Evolutionary conservation across 805 yeast genomes (phyloP).

Genomic region (Kregervanrija pseudodelftensis): DNA sequence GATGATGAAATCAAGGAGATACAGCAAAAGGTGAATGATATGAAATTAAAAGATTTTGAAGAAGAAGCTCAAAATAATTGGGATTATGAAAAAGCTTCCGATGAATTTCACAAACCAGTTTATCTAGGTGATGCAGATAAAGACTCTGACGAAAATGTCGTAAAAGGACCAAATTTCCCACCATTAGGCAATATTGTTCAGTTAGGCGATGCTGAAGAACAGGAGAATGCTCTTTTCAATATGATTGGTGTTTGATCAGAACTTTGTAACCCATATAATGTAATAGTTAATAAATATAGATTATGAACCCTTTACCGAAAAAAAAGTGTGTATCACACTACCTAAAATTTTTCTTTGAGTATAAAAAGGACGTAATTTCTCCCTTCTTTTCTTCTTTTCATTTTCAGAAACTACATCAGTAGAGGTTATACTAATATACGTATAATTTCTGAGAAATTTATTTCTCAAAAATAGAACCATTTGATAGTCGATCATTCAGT

Average conservation of each 20-base stretch:
- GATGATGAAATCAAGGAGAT: constrained; percentile 31
- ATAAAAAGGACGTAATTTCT: constrained; percentile 6
- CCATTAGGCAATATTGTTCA: constrained; percentile 21
- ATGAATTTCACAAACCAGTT: constrained; percentile 44
- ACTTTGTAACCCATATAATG: background rate
- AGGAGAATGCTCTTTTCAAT: constrained; percentile 23
- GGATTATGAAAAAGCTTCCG: constrained; percentile 52
- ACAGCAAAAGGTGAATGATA: constrained; percentile 28
- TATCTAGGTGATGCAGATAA: constrained; percentile 15
- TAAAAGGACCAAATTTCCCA: constrained; percentile 5
- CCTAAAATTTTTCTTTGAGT: background rate
- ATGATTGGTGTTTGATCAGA: constrained; percentile 19
- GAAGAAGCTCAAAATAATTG: constrained; percentile 36
- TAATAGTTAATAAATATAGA: background rate
- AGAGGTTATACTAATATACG: constrained; percentile 71
- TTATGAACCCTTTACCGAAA: constrained; percentile 4
- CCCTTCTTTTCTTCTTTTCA: constrained; percentile 10
- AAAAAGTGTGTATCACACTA: constrained; percentile 2
- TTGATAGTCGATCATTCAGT: constrained; percentile 35
- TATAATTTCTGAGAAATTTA: constrained; percentile 30
- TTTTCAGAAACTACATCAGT: constrained; percentile 50
- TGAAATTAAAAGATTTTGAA: constrained; percentile 23
- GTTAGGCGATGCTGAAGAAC: constrained; percentile 24
- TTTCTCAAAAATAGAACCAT: constrained; percentile 35
- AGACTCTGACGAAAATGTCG: background rate